Base-by-base conservation (phyloP, 345 rosid species). In the Citrus hindsii region DNA sequence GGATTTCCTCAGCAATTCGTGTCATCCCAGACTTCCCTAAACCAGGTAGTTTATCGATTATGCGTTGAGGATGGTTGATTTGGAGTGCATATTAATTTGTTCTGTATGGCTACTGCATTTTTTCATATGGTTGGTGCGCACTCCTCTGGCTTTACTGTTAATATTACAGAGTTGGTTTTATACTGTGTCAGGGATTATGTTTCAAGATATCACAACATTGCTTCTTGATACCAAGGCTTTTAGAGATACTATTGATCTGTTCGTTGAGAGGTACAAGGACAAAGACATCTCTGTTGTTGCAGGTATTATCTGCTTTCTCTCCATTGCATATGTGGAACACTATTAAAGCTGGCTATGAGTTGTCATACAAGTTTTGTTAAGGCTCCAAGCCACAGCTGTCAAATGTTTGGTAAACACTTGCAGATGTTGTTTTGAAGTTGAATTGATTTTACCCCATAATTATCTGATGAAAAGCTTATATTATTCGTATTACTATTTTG, bases 11-110 rank as follows among this genome's bases (percentile, higher is more conserved):
- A 37, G 83, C 88, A 48, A 95, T 93, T 80, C 88, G 99, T 67
- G 90, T 92, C 77, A 95, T 95, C 87, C 98, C 95, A 2, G 83
- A 92, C 90, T 95, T 95, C 80, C 99, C 99, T 16, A 95, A 95
- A 82, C 87, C 93, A 74, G 99, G 99, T 95, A 67, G 67, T 40
- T 30, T 21, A 22, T 40, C 27, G 69, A 9, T 12, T 22, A 0
- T 42, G 48, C 76, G 24, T 56, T 22, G 24, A 18, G 19, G 69
- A 32, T 30, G 40, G 35, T 65, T 19, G 35, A 1, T 14, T 66
- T 21, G 27, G 62, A 4, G 7, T 70, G 21, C 24, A 28, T 35
- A 73, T 42, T 38, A 51, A 28, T 33, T 22, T 59, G 25, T 59
- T 19, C 46, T 58, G 24, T 22, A 25, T 40, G 46, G 74, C 19